Evolutionary conservation across 129 eudicot species (phyloP).

Genomic region (Logfia minima): DNA sequence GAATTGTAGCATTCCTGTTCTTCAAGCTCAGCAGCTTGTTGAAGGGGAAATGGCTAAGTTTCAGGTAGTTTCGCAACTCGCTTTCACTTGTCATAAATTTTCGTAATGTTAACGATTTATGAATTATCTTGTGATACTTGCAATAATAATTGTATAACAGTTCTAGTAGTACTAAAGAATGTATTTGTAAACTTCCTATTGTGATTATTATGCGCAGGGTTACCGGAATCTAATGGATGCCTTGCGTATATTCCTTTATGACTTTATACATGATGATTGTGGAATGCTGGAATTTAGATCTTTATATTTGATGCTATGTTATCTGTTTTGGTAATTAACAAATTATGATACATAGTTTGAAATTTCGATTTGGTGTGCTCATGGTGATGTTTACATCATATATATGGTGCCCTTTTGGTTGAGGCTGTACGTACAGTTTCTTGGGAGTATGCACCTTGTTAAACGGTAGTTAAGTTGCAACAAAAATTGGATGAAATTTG

Average conservation of each 20-base stretch:
- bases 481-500: background rate
- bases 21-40: constrained; percentile 72
- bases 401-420: background rate
- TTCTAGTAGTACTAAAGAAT: background rate
- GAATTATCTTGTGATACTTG: background rate
- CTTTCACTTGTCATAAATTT: background rate
- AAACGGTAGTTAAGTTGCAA: background rate
- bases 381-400: background rate
- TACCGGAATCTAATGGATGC: background rate
- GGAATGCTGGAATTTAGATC: background rate
- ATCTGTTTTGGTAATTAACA: no score
- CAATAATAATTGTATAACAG: background rate
- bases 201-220: background rate
- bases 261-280: background rate
- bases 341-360: no score
- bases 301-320: no score
- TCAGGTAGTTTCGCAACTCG: constrained; percentile 49
- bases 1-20: constrained; percentile 80
- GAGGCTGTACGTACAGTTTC: background rate
- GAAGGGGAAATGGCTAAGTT: constrained; percentile 79
- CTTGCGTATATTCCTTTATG: background rate
- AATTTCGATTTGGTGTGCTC: no score
- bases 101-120: background rate
- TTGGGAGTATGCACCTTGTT: background rate
- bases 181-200: background rate